Evolutionary conservation across 331 rosid species (phyloP).

Genomic region (Arachis monticola): DNA sequence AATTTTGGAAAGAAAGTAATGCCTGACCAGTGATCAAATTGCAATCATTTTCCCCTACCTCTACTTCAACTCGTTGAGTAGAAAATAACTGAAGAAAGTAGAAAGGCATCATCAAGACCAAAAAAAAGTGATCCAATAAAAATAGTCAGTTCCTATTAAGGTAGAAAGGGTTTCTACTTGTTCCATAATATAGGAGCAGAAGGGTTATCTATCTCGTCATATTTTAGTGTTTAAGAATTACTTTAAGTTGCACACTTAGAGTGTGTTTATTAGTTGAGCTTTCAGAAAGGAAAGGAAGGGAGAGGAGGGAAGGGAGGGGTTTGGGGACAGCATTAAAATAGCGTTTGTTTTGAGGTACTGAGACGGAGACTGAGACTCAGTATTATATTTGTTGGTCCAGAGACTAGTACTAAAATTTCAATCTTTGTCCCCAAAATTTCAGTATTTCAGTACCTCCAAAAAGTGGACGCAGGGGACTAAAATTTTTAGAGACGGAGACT

Average conservation of each 20-base stretch:
- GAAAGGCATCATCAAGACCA: slow-evolving; percentile 1
- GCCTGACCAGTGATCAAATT: not conserved
- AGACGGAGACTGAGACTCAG: too few species aligned
- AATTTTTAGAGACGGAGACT: too few species aligned
- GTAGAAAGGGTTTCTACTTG: not conserved
- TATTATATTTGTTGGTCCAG: too few species aligned
- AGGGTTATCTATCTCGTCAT: not conserved
- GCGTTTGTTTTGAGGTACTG: too few species aligned
- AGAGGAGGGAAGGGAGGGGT: not conserved
- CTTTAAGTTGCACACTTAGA: not conserved
- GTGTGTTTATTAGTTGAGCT: not conserved
- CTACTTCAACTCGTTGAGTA: not conserved
- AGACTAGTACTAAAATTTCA: too few species aligned
- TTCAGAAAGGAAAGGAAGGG: not conserved
- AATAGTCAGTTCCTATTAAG: not conserved
- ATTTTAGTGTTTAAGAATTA: not conserved
- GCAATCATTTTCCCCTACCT: not conserved
- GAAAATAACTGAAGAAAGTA: not conserved
- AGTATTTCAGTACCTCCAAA: too few species aligned
- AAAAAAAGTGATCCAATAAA: slow-evolving; percentile 4
- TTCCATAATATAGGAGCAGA: not conserved
- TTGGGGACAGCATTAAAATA: too few species aligned
- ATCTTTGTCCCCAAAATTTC: too few species aligned
- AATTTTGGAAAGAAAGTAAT: not conserved
- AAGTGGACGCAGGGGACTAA: too few species aligned